A percentile compares a stretch with the other conserved stretches of the same genome.
These are phyloP conservation scores for Auricularia sp. DNA, from an alignment of 768 basidiomycete species.

Conservation along the genomic window DNA sequence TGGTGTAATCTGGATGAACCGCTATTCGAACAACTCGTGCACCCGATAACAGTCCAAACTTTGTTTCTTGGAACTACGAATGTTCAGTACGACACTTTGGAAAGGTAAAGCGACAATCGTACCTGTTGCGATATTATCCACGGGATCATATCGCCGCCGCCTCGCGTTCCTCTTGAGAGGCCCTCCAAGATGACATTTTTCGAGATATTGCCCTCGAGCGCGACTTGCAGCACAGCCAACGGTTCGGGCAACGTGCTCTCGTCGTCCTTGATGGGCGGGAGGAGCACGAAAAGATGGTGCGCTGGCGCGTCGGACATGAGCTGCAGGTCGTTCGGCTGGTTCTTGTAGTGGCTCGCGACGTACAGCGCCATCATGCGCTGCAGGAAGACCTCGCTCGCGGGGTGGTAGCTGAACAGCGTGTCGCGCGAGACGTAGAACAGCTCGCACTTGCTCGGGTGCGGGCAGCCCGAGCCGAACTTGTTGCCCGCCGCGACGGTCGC, in stretches of 20 bases:
- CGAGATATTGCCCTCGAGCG: conserved; percentile 88
- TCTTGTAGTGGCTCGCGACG: conserved; percentile 97
- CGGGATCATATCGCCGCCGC: conserved; percentile 95
- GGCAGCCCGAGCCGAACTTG: conserved; percentile 60
- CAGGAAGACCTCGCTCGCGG: conserved; percentile 93
- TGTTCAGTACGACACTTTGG: conserved; percentile 6
- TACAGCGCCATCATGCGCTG: conserved; percentile 98
- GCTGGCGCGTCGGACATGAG: conserved; percentile 94
- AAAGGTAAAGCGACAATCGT: conserved; percentile 3
- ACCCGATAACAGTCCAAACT: conserved; percentile 86
- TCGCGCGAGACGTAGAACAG: conserved; percentile 93
- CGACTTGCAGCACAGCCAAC: conserved; percentile 90
- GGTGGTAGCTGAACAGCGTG: conserved; percentile 93
- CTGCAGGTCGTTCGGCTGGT: conserved; percentile 98
- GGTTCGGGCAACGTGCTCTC: conserved; percentile 90
- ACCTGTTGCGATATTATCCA: conserved; percentile 81
- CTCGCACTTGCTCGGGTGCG: conserved; percentile 89
- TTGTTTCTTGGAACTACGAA: conserved; percentile 88
- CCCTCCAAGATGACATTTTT: conserved; percentile 80
- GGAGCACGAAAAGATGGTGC: conserved; percentile 89
- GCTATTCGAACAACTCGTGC: conserved; percentile 89
- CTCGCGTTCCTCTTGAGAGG: conserved; percentile 69
- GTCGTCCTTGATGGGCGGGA: conserved; percentile 86
- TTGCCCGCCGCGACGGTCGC: conserved; percentile 53
- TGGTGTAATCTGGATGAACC: conserved; percentile 90